A percentile compares a stretch with the other conserved stretches of the same genome.
These are phyloP conservation scores for Heritiera fomes DNA, from an alignment of 345 rosid species.

Conservation along the genomic window DNA sequence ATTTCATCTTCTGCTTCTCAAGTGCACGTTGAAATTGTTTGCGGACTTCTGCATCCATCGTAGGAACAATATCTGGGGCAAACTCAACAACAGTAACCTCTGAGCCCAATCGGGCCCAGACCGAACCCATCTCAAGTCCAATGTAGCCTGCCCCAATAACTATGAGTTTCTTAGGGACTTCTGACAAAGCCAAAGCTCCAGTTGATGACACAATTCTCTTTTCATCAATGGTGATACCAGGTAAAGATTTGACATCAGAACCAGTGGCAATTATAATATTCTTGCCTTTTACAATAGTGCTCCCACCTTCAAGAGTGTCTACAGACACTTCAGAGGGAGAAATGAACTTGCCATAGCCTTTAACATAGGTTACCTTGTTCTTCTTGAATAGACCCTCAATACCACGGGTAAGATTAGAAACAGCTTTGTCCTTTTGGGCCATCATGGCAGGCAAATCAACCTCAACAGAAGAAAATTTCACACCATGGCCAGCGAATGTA, in stretches of 20 bases:
- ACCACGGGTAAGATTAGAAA: constrained; percentile 77
- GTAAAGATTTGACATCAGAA: constrained; percentile 93
- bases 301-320: constrained; percentile 77
- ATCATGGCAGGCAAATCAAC: constrained; percentile 95
- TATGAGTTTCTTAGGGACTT: constrained; percentile 89
- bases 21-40: constrained; percentile 90
- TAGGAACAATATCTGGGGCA: constrained; percentile 86
- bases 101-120: constrained; percentile 91
- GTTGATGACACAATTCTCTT: constrained; percentile 93
- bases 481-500: constrained; percentile 84
- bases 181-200: constrained; percentile 76
- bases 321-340: constrained; percentile 93
- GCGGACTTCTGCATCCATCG: constrained; percentile 95
- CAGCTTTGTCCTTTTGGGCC: constrained; percentile 97
- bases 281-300: constrained; percentile 80
- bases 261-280: constrained; percentile 90
- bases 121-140: constrained; percentile 99
- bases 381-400: constrained; percentile 97
- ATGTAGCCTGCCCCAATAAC: constrained; percentile 99
- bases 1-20: constrained; percentile 98
- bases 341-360: constrained; percentile 88
- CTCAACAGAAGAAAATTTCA: constrained; percentile 85
- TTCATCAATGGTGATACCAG: constrained; percentile 93
- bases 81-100: constrained; percentile 99
- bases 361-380: constrained; percentile 91